Base-by-base conservation (phyloP, 2,329 filamentous ascomycete genomes). In the Zasmidium citrigriseum region DNA sequence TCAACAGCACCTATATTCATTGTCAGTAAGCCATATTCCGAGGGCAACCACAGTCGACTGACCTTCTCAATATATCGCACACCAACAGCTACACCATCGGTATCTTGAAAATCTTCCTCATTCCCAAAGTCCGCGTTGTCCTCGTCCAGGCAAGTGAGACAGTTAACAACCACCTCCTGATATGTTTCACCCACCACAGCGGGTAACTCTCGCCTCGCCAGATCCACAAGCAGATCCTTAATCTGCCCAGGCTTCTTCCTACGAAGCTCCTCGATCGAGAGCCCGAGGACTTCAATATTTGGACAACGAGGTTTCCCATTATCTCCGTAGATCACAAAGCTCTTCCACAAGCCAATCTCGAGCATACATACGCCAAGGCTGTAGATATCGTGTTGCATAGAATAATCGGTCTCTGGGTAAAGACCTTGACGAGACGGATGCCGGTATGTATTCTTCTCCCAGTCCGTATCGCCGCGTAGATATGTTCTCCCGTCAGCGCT, bases 321-420 rank as follows among this genome's bases (percentile, higher is more conserved):
- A 16, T 52, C 46, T 16, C 61, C 54, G 47, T 67, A 72, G 2
- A 41, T 41, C 1, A 77, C 64, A 46, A 77, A 74, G 0, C 72
- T 75, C 0, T 71, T 55, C 79, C 80, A 82, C 0, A 84, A 59
- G 0, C 80, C 82, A 23, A 85, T 75, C 64, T 85, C 82, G 0
- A 85, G 68, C 0, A 85, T 70, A 50, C 78, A 82, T 0, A 84
- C 79, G 0, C 82, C 82, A 0, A 85, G 73, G 54, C 80, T 82
- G 66, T 85, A 85, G 11, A 85, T 80, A 58, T 85, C 82, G 63
- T 85, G 82, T 52, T 81, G 77, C 77, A 83, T 83, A 2, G 61
- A 67, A 59, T 82, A 84, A 0, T 62, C 55, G 1, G 78, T 73
- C 23, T 74, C 67, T 0, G 73, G 71, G 2, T 62, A 59, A 0